Base-by-base conservation (phyloP, 2,329 filamentous ascomycete genomes). In the Alternaria longipes region DNA sequence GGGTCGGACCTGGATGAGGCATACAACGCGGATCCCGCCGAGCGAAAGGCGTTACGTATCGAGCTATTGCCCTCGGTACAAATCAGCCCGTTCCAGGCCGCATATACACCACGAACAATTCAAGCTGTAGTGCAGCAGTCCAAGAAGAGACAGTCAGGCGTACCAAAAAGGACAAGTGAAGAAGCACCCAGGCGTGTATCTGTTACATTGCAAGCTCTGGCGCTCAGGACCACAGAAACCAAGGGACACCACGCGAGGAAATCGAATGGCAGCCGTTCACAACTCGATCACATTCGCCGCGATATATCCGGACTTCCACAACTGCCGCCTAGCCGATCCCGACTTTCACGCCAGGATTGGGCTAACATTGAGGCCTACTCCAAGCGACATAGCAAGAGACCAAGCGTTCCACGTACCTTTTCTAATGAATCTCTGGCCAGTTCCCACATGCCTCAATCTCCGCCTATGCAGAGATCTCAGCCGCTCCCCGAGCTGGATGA, bases 291-390 rank as follows among this genome's bases (percentile, higher is more conserved):
- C n/a, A 75, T 76, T 4, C 66, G 73, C 40, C 69, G 68, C 30
- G 74, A 78, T 11, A 71, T 78, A 8, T 66, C 67, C n/a, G 59
- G 62, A 46, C 69, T 78, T 11, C 75, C 75, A 16, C 67, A 69
- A 28, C 40, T 78, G 12, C 74, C 74, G 7, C 61, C 63, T 32
- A 73, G 69, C 12, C 74, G 69, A 36, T 68, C 74, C 11, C 68
- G 74, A 16, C 45, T 78, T 45, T 78, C 74, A 6, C 74, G 74
- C 26, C 74, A 77, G 32, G 75, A 78, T 44, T 78, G 74, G 75
- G 70, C 70, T 12, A 68, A 74, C 22, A 76, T 78, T 30, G 67
- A 75, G 49, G 72, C 72, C 1, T 78, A 78, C 51, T 69, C 74
- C 4, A 69, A 69, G 30, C 67, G 68, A 34, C 65, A 74, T 41